phyloP scores from a whole-genome alignment of 371 early-diverging fungal species.

The Caulochytrium protostelioides region DNA sequence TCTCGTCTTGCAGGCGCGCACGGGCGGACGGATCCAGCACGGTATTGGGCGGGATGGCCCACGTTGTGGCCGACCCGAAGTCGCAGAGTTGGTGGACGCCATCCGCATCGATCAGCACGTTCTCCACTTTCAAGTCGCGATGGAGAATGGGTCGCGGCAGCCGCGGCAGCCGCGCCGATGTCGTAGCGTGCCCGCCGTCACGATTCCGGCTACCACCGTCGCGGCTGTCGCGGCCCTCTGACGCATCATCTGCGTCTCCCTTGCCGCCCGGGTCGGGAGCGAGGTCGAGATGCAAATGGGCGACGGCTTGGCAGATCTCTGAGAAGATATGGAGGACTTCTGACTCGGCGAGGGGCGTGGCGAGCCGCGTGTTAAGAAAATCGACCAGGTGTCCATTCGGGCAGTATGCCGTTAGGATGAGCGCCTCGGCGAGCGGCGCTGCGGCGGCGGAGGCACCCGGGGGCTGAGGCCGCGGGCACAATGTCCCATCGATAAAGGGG shows the following conservation, averaged over 20 bases:
- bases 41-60: conserved; percentile 27
- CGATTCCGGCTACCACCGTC: too few species aligned
- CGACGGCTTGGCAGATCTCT: conserved; percentile 67
- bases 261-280: conserved; percentile 4
- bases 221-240: too few species aligned
- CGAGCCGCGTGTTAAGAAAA: conserved; percentile 57
- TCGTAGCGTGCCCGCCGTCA: too few species aligned
- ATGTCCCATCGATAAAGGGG: conserved; percentile 50
- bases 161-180: neutral
- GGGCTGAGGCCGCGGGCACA: too few species aligned
- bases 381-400: conserved; percentile 69
- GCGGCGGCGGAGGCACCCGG: conserved; percentile 30
- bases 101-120: conserved; percentile 10
- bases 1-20: conserved; percentile 62
- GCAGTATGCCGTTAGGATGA: conserved; percentile 80
- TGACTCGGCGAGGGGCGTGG: conserved; percentile 44
- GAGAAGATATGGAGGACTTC: conserved; percentile 68
- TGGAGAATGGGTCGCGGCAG: conserved; percentile 24
- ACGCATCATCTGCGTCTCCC: too few species aligned
- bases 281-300: conserved; percentile 57
- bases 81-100: conserved; percentile 72
- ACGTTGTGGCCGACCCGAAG: conserved; percentile 73
- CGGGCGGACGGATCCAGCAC: conserved; percentile 27
- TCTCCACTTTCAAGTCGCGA: conserved; percentile 67
- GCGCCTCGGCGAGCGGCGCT: conserved; percentile 35